Conservation (phyloP, 2,329 filamentous ascomycete genomes). For the Fusarium anguioides region DNA sequence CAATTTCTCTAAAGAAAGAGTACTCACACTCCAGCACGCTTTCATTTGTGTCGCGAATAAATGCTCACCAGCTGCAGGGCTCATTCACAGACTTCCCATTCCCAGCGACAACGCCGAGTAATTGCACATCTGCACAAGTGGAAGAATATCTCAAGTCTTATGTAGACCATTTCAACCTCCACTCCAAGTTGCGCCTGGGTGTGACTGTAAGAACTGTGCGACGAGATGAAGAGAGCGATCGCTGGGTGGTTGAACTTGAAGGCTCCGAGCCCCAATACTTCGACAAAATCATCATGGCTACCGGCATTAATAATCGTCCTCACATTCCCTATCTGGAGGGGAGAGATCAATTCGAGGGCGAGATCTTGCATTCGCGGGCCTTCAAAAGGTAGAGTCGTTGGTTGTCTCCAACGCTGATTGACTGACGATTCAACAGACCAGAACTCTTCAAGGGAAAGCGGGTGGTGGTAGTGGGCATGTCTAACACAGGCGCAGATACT, state of each 20-base stretch:
- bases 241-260: slow-evolving; percentile 48
- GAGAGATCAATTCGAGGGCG: slow-evolving; percentile 52
- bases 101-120: slow-evolving; percentile 40
- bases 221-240: slow-evolving; percentile 30
- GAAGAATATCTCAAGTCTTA: slow-evolving; percentile 50
- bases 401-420: fast-evolving
- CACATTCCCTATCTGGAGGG: slow-evolving; percentile 52
- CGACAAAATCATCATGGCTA: slow-evolving; percentile 54
- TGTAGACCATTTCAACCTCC: slow-evolving; percentile 48
- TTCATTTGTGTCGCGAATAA: fast-evolving
- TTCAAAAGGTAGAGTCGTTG: slow-evolving; percentile 47
- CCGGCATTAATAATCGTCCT: slow-evolving; percentile 50
- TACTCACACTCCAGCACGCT: background rate
- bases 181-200: slow-evolving; percentile 41
- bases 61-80: slow-evolving; percentile 34
- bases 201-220: slow-evolving; percentile 35
- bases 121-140: slow-evolving; percentile 43
- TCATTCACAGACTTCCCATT: slow-evolving; percentile 53
- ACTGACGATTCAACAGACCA: slow-evolving; percentile 15
- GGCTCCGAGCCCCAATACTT: slow-evolving; percentile 41
- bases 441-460: slow-evolving; percentile 53
- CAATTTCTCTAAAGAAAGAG: slow-evolving; percentile 50
- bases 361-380: slow-evolving; percentile 53
- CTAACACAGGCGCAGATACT: slow-evolving; percentile 51
- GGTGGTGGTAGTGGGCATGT: slow-evolving; percentile 58